Evolutionary conservation across 2,329 filamentous ascomycete genomes (phyloP), one percentile per base, ranked within the genome.

Genomic region (Trichoderma sp.): DNA sequence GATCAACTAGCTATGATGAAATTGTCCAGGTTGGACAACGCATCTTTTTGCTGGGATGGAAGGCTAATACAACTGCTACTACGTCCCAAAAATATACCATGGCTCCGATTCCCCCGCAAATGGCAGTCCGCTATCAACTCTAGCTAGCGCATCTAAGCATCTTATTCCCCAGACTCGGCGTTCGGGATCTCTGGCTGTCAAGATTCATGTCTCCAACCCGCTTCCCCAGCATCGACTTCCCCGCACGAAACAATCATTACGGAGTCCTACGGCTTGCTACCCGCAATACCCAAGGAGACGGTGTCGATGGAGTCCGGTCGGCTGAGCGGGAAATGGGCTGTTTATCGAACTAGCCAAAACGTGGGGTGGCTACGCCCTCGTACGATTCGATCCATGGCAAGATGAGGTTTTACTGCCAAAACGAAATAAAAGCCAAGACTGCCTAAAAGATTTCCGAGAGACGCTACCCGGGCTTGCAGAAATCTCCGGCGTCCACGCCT

Each of bases 251-350:
- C 43, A 32, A 32, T 58, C 28, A 47, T 53, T 53, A 53, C 47
- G 47, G n/a, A 53, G 47, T 53, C 47, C 20, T 53, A 53, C 47
- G 47, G 36, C 39, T 50, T 58, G 34, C 65, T 59, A 61, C 66
- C 66, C 66, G 65, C 65, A 68, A 47, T 68, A 68, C 55, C 66
- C 66, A 68, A 28, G 57, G 28, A 34, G 39, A 62, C 30, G 66
- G 23, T 34, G 28, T 59, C 66, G 66, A 69, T 69, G 66, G 66
- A 62, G 66, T 69, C 36, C 39, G 61, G 26, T 61, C 39, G 66
- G 66, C 39, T 69, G 66, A 68, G 55, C 36, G 66, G 55, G 66
- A 68, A 68, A 69, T 53, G 66, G 66, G 28, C 66, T 69, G 66
- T 50, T 69, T 30, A 53, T 69, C 55, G 57, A 69, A 62, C 66